phyloP scores from a whole-genome alignment of 179 eudicot genomes.

The Heliamphora pulchella region DNA sequence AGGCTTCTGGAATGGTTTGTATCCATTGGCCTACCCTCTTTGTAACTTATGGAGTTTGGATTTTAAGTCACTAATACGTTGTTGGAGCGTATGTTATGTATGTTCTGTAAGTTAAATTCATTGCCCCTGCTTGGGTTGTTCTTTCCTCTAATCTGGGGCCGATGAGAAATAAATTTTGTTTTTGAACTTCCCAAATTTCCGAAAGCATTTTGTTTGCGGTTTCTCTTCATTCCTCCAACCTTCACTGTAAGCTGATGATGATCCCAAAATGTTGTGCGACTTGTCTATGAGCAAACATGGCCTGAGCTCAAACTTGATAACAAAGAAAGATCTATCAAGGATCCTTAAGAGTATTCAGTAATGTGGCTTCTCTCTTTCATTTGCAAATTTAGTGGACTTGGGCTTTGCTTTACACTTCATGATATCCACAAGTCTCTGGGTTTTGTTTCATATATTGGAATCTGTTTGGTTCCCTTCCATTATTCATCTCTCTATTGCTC shows the following conservation, averaged over 20 bases:
- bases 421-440: too few species aligned
- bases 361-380: too few species aligned
- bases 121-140: neutral
- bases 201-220: neutral
- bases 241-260: neutral
- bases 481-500: too few species aligned
- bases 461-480: too few species aligned
- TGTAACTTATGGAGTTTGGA: neutral
- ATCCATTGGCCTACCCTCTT: neutral
- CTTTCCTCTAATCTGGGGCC: neutral
- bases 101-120: neutral
- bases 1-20: neutral
- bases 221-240: neutral
- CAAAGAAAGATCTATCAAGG: too few species aligned
- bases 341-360: too few species aligned
- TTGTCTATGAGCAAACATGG: too few species aligned
- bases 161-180: neutral
- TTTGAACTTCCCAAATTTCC: slow-evolving; percentile 1
- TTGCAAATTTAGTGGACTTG: too few species aligned
- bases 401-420: too few species aligned
- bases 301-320: too few species aligned
- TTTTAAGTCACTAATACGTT: neutral
- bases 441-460: too few species aligned
- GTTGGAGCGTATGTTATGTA: neutral
- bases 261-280: too few species aligned